Percentiles rank a stretch among this genome's conserved stretches.
Evolutionary conservation across 2,329 filamentous ascomycete genomes (phyloP).

Genomic region (Curvularia eragrostidis): DNA sequence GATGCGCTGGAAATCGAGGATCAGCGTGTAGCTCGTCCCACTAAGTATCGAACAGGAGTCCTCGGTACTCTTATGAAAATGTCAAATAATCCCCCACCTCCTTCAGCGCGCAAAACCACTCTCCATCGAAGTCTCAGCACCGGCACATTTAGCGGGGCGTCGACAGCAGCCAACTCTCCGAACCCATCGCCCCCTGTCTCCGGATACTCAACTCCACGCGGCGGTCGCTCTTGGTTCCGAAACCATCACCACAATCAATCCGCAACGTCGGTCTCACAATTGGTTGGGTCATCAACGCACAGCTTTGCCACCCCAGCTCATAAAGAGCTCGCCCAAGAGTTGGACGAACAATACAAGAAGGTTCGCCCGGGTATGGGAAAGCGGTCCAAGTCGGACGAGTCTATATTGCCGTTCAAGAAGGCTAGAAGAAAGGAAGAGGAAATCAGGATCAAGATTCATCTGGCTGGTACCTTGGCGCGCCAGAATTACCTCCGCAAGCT

Average conservation of each 20-base stretch:
- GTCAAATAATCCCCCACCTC: slow-evolving; percentile 22
- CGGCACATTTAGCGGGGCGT: slow-evolving; percentile 42
- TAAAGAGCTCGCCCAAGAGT: slow-evolving; percentile 52
- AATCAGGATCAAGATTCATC: slow-evolving; percentile 65
- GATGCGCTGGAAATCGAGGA: slow-evolving; percentile 60
- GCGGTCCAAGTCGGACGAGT: slow-evolving; percentile 46
- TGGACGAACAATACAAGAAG: slow-evolving; percentile 52
- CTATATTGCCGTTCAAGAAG: slow-evolving; percentile 48
- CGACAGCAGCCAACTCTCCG: slow-evolving; percentile 47
- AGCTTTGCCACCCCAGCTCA: slow-evolving; percentile 52
- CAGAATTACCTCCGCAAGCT: slow-evolving; percentile 85
- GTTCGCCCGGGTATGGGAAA: slow-evolving; percentile 46
- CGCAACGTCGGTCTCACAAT: slow-evolving; percentile 51
- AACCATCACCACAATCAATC: slow-evolving; percentile 47
- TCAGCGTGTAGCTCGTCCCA: slow-evolving; percentile 70
- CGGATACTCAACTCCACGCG: slow-evolving; percentile 51
- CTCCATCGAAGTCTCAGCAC: slow-evolving; percentile 38
- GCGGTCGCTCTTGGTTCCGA: slow-evolving; percentile 48
- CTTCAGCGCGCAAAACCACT: slow-evolving; percentile 10
- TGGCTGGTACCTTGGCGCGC: slow-evolving; percentile 73
- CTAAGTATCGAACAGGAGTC: slow-evolving; percentile 74
- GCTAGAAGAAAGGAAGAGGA: slow-evolving; percentile 56
- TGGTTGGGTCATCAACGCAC: slow-evolving; percentile 54
- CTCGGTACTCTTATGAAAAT: slow-evolving; percentile 72
- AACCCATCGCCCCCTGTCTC: slow-evolving; percentile 52